phyloP scores from a whole-genome alignment of 208 protist genomes.

The Acanthamoeba castellanii region DNA sequence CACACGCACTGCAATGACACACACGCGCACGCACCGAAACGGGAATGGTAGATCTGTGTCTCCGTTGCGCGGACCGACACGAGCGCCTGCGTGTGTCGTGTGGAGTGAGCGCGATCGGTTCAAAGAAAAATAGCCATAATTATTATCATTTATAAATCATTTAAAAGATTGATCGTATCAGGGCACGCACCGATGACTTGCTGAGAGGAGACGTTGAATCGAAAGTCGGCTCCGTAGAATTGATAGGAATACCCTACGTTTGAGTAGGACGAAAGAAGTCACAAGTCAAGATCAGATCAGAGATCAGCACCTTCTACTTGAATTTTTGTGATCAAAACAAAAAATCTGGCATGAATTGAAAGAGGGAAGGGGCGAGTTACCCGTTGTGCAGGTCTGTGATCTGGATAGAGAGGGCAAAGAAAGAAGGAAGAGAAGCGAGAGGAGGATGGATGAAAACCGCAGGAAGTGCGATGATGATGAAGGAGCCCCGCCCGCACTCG shows the following conservation, averaged over 20 bases:
- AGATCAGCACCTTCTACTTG: neutral
- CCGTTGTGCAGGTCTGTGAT: neutral
- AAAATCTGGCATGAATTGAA: neutral
- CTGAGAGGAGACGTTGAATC: constrained; percentile 49
- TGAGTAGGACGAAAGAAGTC: too few species aligned
- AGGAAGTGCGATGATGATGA: neutral
- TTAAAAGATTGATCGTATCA: neutral
- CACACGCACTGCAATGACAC: neutral
- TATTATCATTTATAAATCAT: neutral
- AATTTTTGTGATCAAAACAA: neutral
- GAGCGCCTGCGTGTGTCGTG: neutral
- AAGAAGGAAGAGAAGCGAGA: neutral
- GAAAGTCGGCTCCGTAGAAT: constrained; percentile 56
- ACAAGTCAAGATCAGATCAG: neutral
- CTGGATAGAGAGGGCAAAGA: neutral
- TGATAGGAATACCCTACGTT: constrained; percentile 18
- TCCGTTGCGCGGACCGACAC: constrained; percentile 27
- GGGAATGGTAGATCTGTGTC: constrained; percentile 37
- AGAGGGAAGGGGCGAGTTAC: neutral
- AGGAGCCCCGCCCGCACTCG: neutral
- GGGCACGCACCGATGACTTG: constrained; percentile 52
- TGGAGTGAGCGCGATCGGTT: neutral
- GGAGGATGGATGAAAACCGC: neutral
- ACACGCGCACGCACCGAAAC: neutral
- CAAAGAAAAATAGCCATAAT: neutral